Evolutionary conservation across 495 filamentous ascomycete genomes (phyloP).

Genomic region (Cenococcum geophilum): DNA sequence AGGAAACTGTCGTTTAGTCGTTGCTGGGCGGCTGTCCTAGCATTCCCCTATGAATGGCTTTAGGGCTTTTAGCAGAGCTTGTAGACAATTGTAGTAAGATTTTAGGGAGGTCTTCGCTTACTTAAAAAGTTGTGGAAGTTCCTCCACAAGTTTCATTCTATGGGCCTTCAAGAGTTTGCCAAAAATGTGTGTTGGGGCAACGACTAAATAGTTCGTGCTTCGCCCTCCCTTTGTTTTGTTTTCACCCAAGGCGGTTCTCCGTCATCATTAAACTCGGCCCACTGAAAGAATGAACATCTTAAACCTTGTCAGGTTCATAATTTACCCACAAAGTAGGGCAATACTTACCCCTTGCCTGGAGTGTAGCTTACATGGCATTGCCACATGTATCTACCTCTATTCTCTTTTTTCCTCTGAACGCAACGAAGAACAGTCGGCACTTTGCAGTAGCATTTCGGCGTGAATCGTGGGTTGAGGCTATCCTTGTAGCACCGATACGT

Average conservation of each 20-base stretch:
- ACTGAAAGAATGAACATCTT: constrained; percentile 60
- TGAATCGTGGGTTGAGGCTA: constrained; percentile 64
- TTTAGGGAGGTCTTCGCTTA: no score
- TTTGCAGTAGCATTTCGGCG: constrained; percentile 61
- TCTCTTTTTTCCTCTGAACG: constrained; percentile 68
- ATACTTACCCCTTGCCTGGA: constrained; percentile 55
- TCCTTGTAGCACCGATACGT: constrained; percentile 85
- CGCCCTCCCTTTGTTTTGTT: background rate
- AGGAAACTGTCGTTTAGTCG: no score
- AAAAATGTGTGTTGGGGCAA: background rate
- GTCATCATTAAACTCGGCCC: constrained; percentile 85
- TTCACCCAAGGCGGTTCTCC: constrained; percentile 65
- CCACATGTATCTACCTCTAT: constrained; percentile 82
- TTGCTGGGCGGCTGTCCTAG: no score
- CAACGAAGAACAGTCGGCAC: constrained; percentile 69
- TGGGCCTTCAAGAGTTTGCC: background rate
- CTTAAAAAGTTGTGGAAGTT: no score
- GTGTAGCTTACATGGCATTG: constrained; percentile 77
- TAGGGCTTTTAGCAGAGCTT: no score
- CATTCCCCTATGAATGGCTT: no score
- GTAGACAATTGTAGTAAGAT: no score
- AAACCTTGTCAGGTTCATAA: background rate
- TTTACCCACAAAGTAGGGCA: background rate
- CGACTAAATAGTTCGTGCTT: background rate
- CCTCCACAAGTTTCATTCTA: no score